Conservation (phyloP, 768 basidiomycete genomes). For the Kwoniella sp. region DNA sequence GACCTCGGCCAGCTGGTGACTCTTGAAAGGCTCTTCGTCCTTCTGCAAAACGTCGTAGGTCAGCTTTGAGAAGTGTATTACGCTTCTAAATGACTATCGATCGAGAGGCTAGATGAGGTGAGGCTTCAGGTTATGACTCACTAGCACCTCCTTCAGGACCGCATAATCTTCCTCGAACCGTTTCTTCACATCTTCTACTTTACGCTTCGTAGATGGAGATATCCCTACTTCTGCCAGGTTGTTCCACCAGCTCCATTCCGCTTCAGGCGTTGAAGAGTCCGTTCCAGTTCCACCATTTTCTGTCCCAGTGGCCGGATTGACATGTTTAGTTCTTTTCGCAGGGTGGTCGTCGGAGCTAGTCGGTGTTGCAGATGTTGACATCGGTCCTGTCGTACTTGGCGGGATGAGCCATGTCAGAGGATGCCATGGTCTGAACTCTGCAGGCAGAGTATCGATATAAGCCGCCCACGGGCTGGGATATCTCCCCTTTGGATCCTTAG, state of each 20-base stretch:
- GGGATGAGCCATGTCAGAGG: slow-evolving; percentile 71
- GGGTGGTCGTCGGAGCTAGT: too few species aligned
- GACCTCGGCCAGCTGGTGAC: slow-evolving; percentile 22
- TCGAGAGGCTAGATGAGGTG: too few species aligned
- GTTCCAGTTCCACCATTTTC: too few species aligned
- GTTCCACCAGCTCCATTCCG: slow-evolving; percentile 38
- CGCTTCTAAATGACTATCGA: too few species aligned
- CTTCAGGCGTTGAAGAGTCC: slow-evolving; percentile 58
- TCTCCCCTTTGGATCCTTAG: slow-evolving; percentile 60
- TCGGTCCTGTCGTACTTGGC: background rate
- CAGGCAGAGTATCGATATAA: slow-evolving; percentile 77
- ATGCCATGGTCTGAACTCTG: slow-evolving; percentile 68
- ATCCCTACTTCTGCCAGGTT: slow-evolving; percentile 15
- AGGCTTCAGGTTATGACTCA: slow-evolving; percentile 40
- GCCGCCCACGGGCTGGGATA: slow-evolving; percentile 59
- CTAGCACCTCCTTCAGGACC: slow-evolving; percentile 27
- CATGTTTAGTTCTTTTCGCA: background rate
- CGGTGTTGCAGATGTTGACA: background rate
- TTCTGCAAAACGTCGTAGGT: background rate
- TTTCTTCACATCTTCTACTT: slow-evolving; percentile 44
- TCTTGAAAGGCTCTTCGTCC: slow-evolving; percentile 26
- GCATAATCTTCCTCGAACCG: slow-evolving; percentile 45
- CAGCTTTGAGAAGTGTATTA: too few species aligned
- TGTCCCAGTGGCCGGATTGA: slow-evolving; percentile 40
- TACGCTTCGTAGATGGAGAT: slow-evolving; percentile 30